Conservation (phyloP, 257 asterid species). For the Solanum phureja region DNA sequence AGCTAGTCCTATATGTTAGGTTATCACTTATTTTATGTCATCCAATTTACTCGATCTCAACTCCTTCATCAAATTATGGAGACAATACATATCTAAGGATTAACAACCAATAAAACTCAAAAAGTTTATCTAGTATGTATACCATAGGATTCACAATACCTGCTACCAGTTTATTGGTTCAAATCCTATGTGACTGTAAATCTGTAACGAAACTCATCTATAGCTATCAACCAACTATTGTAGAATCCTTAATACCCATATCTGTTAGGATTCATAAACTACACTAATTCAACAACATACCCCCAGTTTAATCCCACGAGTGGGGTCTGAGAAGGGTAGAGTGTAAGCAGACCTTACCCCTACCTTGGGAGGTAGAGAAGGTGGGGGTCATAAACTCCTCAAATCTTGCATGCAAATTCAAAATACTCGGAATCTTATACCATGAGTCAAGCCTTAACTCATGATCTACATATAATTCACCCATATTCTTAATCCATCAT, state of each 20-base stretch:
- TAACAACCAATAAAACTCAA: neutral
- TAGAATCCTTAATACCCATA: neutral
- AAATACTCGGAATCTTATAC: neutral
- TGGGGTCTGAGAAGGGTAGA: neutral
- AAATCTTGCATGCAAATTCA: neutral
- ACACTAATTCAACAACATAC: neutral
- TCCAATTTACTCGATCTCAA: neutral
- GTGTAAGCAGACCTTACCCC: neutral
- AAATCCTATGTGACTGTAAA: neutral
- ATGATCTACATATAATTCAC: neutral
- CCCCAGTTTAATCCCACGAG: neutral
- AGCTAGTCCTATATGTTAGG: neutral
- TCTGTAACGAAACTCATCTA: neutral
- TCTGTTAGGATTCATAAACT: neutral
- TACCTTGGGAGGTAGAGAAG: neutral
- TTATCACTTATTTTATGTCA: neutral
- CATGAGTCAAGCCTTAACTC: neutral
- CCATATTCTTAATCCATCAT: neutral
- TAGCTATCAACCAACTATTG: neutral
- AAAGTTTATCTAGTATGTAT: neutral
- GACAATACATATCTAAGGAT: neutral
- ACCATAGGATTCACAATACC: neutral
- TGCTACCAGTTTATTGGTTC: neutral
- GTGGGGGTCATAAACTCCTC: neutral
- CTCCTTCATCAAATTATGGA: neutral